Conservation (phyloP, 495 filamentous ascomycete species). For the Penicillium coprophilum region DNA sequence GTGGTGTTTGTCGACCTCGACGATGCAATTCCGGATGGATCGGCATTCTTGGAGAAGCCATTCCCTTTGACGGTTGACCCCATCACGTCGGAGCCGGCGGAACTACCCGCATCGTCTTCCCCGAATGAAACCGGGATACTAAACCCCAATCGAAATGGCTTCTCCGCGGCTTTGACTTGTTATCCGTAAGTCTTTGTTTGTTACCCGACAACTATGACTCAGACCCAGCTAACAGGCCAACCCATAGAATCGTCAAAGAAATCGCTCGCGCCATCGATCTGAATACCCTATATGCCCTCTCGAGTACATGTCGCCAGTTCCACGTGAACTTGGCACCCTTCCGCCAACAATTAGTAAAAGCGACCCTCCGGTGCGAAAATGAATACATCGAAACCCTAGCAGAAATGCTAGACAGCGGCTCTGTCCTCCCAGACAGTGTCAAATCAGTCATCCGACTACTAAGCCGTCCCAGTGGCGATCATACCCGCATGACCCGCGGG, state of each 20-base stretch:
- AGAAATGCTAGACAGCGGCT: conserved; percentile 37
- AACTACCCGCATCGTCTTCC: conserved; percentile 15
- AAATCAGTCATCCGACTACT: conserved; percentile 39
- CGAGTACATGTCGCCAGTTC: conserved; percentile 76
- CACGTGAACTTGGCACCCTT: conserved; percentile 73
- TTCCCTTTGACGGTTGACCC: conserved; percentile 27
- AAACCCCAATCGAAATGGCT: conserved; percentile 65
- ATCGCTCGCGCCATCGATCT: conserved; percentile 76
- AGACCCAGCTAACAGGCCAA: conserved; percentile 15
- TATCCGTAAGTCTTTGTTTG: conserved; percentile 68
- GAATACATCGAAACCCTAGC: conserved; percentile 53
- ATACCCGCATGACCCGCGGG: conserved; percentile 53
- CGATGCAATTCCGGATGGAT: conserved; percentile 31
- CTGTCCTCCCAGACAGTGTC: conserved; percentile 37
- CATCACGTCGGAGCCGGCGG: conserved; percentile 9
- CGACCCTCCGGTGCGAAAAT: conserved; percentile 75
- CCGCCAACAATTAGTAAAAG: conserved; percentile 65
- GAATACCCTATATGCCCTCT: conserved; percentile 78
- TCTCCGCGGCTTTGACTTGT: conserved; percentile 78
- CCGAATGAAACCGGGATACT: neutral
- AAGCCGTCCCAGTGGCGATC: conserved; percentile 31
- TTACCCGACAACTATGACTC: neutral
- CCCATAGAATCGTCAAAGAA: conserved; percentile 62
- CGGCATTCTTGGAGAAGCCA: conserved; percentile 24
- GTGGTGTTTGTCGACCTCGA: conserved; percentile 51